Percentiles rank a stretch among this genome's conserved stretches.
phyloP scores from a whole-genome alignment of 768 basidiomycete genomes.

The Cystofilobasidium ferigula region DNA sequence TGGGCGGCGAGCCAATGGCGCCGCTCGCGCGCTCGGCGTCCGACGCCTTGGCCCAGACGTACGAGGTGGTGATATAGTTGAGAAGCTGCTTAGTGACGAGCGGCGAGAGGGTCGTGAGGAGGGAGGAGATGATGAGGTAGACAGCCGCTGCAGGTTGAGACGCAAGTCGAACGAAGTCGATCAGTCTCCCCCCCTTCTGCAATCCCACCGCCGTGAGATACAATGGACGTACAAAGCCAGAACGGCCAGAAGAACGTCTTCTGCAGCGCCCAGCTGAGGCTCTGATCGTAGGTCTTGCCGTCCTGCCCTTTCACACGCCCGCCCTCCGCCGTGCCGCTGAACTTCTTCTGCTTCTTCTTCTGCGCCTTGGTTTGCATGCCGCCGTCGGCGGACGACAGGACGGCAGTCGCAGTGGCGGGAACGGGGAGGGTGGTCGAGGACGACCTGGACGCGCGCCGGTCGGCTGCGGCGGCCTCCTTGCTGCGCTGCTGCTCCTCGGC shows the following conservation, averaged over 20 bases:
- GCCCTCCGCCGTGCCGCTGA: constrained; percentile 18
- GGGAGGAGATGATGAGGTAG: constrained; percentile 42
- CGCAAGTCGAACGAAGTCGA: too few species aligned
- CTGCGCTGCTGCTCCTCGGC: background rate
- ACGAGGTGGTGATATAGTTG: constrained; percentile 50
- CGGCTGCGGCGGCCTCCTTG: too few species aligned
- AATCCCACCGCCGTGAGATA: too few species aligned
- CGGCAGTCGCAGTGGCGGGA: too few species aligned
- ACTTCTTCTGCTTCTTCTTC: constrained; percentile 13
- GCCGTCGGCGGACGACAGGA: too few species aligned
- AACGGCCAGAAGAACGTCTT: constrained; percentile 45
- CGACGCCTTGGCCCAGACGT: constrained; percentile 40
- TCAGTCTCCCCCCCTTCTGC: too few species aligned
- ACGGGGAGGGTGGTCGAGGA: constrained; percentile 20
- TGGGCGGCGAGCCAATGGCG: constrained; percentile 40
- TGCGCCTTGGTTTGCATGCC: background rate
- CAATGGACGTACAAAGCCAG: constrained; percentile 33
- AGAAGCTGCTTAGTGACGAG: constrained; percentile 52
- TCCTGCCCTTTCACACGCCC: constrained; percentile 18
- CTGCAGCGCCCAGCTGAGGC: constrained; percentile 46
- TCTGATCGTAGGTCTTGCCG: constrained; percentile 42
- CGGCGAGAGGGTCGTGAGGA: constrained; percentile 48
- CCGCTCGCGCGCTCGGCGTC: constrained; percentile 22
- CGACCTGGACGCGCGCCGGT: constrained; percentile 24
- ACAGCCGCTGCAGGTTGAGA: constrained; percentile 43